Evolutionary conservation across 2,329 filamentous ascomycete genomes (phyloP).

Genomic region (Phialocephala subalpina): DNA sequence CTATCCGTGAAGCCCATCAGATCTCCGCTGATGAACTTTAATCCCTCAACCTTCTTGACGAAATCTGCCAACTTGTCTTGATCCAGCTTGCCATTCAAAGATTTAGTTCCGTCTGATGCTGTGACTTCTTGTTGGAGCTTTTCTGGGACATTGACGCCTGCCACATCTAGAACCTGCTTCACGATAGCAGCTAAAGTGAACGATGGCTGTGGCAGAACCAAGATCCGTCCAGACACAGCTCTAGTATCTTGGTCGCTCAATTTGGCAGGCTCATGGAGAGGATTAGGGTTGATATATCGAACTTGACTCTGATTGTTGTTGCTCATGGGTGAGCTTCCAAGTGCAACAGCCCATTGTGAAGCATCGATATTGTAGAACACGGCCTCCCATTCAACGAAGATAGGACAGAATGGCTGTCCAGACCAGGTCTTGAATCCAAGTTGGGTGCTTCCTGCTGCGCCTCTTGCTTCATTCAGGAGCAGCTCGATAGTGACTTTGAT

Average conservation of each 20-base stretch:
- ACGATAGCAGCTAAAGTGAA: slow-evolving; percentile 45
- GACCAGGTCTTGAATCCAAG: slow-evolving; percentile 12
- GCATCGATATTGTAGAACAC: slow-evolving; percentile 21
- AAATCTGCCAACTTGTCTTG: not conserved
- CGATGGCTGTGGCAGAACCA: slow-evolving; percentile 51
- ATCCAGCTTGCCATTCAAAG: too few species aligned
- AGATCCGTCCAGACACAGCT: slow-evolving; percentile 46
- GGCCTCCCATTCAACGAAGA: slow-evolving; percentile 25
- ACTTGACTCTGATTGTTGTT: slow-evolving; percentile 19
- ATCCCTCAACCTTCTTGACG: slow-evolving; percentile 2
- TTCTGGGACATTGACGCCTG: not conserved
- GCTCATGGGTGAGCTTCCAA: slow-evolving; percentile 12
- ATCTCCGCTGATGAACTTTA: slow-evolving; percentile 33
- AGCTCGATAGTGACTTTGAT: too few species aligned
- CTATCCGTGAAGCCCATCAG: slow-evolving; percentile 45
- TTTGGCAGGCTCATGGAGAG: slow-evolving; percentile 1
- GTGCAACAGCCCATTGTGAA: slow-evolving; percentile 6
- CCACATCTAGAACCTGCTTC: slow-evolving; percentile 15
- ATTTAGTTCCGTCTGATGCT: too few species aligned
- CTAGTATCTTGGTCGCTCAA: slow-evolving; percentile 34
- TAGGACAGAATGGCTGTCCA: slow-evolving; percentile 23
- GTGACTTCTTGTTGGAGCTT: not conserved
- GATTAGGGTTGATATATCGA: slow-evolving; percentile 12
- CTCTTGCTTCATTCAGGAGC: too few species aligned
- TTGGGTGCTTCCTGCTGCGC: not conserved